These are phyloP conservation scores for Breynia disticha DNA, from an alignment of 441 rosid species.

Conservation along the genomic window DNA sequence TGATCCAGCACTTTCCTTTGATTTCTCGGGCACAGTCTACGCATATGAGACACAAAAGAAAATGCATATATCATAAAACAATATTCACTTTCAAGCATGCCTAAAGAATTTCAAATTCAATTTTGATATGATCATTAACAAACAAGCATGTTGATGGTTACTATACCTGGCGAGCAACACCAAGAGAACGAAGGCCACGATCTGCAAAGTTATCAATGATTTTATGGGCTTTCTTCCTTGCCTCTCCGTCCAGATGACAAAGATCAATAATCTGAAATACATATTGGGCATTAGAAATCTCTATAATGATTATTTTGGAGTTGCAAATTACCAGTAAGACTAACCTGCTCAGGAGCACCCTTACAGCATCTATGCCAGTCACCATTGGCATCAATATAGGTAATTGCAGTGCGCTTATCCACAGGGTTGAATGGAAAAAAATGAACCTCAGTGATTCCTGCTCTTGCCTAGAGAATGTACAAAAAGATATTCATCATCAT, in stretches of 20 bases:
- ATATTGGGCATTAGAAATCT: background rate
- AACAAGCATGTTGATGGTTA: too few relatives aligned
- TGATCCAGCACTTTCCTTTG: constrained; percentile 58
- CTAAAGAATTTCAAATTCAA: too few relatives aligned
- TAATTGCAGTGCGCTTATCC: constrained; percentile 95
- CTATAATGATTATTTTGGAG: too few relatives aligned
- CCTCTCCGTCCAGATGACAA: constrained; percentile 51
- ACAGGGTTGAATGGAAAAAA: constrained; percentile 93
- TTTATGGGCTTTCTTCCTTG: constrained; percentile 42
- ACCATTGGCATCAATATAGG: constrained; percentile 58
- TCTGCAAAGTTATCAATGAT: constrained; percentile 68
- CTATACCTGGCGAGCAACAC: constrained; percentile 57
- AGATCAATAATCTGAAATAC: constrained; percentile 54
- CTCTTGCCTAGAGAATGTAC: constrained; percentile 47
- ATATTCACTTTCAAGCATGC: too few relatives aligned
- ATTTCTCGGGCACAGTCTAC: constrained; percentile 60
- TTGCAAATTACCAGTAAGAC: too few relatives aligned
- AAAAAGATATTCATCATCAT: too few relatives aligned
- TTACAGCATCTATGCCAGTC: constrained; percentile 77
- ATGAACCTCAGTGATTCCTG: constrained; percentile 75
- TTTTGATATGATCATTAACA: too few relatives aligned
- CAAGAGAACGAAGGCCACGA: constrained; percentile 84
- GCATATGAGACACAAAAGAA: background rate
- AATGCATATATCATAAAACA: too few relatives aligned
- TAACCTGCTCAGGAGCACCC: constrained; percentile 93